Evolutionary conservation across 352 stramenopile species (phyloP).

Genomic region (Phytophthora rubi): DNA sequence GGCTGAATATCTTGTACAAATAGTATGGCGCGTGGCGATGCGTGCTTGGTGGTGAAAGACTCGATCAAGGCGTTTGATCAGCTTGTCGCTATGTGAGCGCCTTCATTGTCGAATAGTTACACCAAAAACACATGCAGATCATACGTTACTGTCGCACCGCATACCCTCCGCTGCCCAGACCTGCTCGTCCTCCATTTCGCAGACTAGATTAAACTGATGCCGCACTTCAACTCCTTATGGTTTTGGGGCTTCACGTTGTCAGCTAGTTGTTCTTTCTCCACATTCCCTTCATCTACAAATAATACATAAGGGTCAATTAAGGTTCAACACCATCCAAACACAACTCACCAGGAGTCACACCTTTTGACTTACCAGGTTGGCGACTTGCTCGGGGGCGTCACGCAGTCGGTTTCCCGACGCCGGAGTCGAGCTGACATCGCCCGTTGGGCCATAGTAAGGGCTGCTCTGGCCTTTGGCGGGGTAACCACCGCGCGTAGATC

Average conservation of each 20-base stretch:
- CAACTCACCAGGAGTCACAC: constrained; percentile 14
- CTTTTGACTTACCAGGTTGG: constrained; percentile 54
- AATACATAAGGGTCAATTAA: constrained; percentile 14
- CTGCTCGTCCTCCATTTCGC: constrained; percentile 36
- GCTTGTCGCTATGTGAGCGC: constrained; percentile 29
- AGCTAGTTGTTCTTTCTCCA: constrained; percentile 84
- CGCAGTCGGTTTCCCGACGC: constrained; percentile 36
- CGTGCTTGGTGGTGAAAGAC: constrained; percentile 31
- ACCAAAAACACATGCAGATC: constrained; percentile 50
- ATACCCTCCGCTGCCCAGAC: constrained; percentile 32
- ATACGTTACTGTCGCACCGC: constrained; percentile 53
- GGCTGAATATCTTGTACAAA: constrained; percentile 57
- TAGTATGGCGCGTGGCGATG: constrained; percentile 35
- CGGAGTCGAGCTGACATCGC: constrained; percentile 41
- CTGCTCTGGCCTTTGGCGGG: constrained; percentile 51
- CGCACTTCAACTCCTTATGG: constrained; percentile 21
- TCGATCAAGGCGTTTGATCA: constrained; percentile 25
- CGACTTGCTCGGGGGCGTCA: constrained; percentile 54
- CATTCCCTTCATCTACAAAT: constrained; percentile 76
- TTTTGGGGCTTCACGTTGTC: constrained; percentile 5
- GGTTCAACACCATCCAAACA: not conserved
- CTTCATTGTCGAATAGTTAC: constrained; percentile 47
- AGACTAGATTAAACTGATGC: constrained; percentile 40
- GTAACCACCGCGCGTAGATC: constrained; percentile 43
- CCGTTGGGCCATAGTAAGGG: constrained; percentile 44